Evolutionary conservation across 305 asterid species (phyloP), one percentile per base, ranked within the genome.

Genomic region (Andrographis paniculata): DNA sequence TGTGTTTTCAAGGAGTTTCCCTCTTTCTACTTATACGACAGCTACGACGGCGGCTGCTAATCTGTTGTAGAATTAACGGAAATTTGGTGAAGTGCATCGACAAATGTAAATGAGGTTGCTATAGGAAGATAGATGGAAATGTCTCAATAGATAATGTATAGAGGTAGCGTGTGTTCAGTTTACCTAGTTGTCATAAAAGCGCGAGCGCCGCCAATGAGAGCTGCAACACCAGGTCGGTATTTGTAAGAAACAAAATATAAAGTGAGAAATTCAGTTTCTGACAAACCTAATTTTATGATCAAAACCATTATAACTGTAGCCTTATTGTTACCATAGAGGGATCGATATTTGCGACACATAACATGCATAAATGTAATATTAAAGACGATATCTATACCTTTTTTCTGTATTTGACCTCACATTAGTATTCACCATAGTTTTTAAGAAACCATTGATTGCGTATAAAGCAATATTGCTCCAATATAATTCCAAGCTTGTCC

Each of bases 181-280:
- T 37, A 37, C 42, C 17, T 37, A 37, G 42, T 37, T 37, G 42
- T n/a, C 42, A 37, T 37, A 12, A 17, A 37, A 37, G 17, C 42
- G 42, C 17, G 42, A 37, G 42, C 12, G 42, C 6, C 42, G 42
- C 7, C 42, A 5, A 13, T 9, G 42, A n/a, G 16, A 13, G 42
- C 42, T 37, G 42, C 3, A 37, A 5, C 42, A 37, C 42, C 9
- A 33, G 8, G 5, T 13, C 17, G 12, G 17, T 37, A 5, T 9
- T 37, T 37, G 42, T 37, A 13, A 37, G 42, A 17, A 37, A 37
- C 4, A 37, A 9, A 37, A 37, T 2, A 37, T 37, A 17, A 37
- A 37, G 5, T 13, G 14, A 14, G 17, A n/a, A 5, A 37, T 1
- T 37, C 42, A 13, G 5, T 2, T 13, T 37, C n/a, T 37, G 12